Percentiles rank a stretch among this genome's conserved stretches.
These are phyloP conservation scores for Metschnikowia proteae DNA, from an alignment of 805 yeast species.

Conservation along the genomic window DNA sequence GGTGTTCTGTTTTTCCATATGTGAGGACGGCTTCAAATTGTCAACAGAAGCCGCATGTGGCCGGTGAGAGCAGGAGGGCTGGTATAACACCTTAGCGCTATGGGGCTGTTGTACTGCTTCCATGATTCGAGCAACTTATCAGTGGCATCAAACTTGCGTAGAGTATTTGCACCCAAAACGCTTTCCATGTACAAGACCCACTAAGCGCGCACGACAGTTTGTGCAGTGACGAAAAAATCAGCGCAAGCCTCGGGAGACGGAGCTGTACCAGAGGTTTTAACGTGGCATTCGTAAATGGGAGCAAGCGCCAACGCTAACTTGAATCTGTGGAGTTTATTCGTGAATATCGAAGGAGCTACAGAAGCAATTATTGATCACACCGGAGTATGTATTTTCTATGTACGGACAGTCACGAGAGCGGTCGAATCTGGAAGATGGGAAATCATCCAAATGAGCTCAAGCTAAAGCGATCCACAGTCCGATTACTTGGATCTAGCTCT, in stretches of 20 bases:
- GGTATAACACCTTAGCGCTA: neutral
- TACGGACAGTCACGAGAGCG: constrained; percentile 15
- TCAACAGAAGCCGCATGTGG: neutral
- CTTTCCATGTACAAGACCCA: neutral
- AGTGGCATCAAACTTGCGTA: constrained; percentile 1
- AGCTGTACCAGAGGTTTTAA: too few species aligned
- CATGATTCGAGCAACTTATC: neutral
- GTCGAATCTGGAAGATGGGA: constrained; percentile 1
- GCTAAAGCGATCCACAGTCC: constrained; percentile 31
- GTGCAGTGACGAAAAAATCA: neutral
- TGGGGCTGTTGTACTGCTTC: neutral
- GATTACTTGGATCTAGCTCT: constrained; percentile 99
- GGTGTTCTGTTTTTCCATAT: neutral
- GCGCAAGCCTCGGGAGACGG: neutral
- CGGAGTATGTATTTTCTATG: constrained; percentile 21
- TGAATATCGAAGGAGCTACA: neutral
- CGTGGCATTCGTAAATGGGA: too few species aligned
- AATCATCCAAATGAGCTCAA: constrained; percentile 10
- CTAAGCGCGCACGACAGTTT: neutral
- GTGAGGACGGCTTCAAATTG: neutral
- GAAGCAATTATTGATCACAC: constrained; percentile 10
- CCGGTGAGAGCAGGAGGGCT: neutral
- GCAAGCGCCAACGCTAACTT: too few species aligned
- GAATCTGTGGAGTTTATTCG: too few species aligned
- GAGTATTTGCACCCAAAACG: constrained; percentile 2